Conservation (phyloP, 257 asterid genomes). For the Solanum chiquidenum region DNA sequence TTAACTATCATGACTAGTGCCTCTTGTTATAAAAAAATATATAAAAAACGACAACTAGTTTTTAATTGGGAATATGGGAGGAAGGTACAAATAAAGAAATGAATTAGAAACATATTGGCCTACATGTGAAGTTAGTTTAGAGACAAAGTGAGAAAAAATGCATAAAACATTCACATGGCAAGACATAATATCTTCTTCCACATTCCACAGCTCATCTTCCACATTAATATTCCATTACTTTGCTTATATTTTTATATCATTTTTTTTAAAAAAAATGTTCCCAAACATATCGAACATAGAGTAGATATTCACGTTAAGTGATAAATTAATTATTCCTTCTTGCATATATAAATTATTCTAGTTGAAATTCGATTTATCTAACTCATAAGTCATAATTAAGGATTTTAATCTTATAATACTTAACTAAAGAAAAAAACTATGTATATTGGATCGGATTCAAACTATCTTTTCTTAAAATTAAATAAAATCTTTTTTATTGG, state of each 20-base stretch:
- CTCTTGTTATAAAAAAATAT: background rate
- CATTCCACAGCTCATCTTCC: constrained; percentile 2
- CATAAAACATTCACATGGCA: background rate
- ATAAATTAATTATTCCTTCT: background rate
- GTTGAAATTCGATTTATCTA: background rate
- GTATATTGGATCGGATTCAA: no score
- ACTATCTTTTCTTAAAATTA: background rate
- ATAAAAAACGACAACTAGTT: background rate
- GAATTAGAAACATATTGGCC: background rate
- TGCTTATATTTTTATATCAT: background rate
- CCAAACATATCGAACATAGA: background rate
- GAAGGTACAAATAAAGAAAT: background rate
- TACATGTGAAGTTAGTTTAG: background rate
- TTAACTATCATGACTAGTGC: background rate
- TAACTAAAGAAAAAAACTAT: background rate
- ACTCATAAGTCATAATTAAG: background rate
- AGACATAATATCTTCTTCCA: background rate
- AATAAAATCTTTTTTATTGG: background rate
- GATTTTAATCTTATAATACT: background rate
- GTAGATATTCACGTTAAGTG: background rate
- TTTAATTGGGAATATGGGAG: background rate
- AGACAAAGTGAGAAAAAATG: background rate
- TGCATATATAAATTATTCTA: background rate
- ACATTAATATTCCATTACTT: background rate
- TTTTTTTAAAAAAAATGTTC: background rate